A percentile compares a stretch with the other conserved stretches of the same genome.
phyloP scores from a whole-genome alignment of 2,329 filamentous ascomycete species.

The Magnaporthiopsis poae region DNA sequence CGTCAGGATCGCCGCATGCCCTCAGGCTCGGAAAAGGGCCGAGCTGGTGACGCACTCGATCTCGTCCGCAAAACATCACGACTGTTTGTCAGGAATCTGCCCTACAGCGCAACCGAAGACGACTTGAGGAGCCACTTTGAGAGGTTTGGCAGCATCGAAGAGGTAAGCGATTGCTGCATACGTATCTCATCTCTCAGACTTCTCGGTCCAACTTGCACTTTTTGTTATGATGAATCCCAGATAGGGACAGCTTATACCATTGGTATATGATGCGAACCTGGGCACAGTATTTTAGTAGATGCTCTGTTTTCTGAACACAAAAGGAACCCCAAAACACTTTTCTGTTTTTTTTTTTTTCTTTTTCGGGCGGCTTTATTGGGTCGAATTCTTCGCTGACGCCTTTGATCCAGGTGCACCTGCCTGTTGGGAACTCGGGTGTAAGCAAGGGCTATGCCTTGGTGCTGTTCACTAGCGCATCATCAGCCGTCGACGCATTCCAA shows the following conservation, averaged over 20 bases:
- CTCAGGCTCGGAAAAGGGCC: slow-evolving; percentile 13
- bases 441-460: slow-evolving; percentile 89
- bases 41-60: slow-evolving; percentile 29
- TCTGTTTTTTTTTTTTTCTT: no score
- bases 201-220: slow-evolving; percentile 8
- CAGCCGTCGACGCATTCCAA: slow-evolving; percentile 70
- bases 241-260: slow-evolving; percentile 99
- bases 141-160: slow-evolving; percentile 66
- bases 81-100: slow-evolving; percentile 80
- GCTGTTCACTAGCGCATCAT: slow-evolving; percentile 61
- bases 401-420: slow-evolving; percentile 66
- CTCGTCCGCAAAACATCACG: slow-evolving; percentile 63
- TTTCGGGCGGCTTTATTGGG: slow-evolving; percentile 16
- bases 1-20: not conserved
- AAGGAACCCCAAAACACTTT: slow-evolving; percentile 12
- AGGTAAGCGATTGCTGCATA: slow-evolving; percentile 55
- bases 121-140: slow-evolving; percentile 66
- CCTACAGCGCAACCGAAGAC: slow-evolving; percentile 68
- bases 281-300: slow-evolving; percentile 99
- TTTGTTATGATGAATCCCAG: slow-evolving; percentile 80
- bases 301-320: slow-evolving; percentile 71
- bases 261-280: slow-evolving; percentile 80
- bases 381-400: slow-evolving; percentile 9
- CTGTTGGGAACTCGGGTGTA: slow-evolving; percentile 59
- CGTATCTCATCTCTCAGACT: slow-evolving; percentile 14